These are phyloP conservation scores for Harringtonia aguacate DNA, from an alignment of 2,329 filamentous ascomycete species.

Conservation along the genomic window DNA sequence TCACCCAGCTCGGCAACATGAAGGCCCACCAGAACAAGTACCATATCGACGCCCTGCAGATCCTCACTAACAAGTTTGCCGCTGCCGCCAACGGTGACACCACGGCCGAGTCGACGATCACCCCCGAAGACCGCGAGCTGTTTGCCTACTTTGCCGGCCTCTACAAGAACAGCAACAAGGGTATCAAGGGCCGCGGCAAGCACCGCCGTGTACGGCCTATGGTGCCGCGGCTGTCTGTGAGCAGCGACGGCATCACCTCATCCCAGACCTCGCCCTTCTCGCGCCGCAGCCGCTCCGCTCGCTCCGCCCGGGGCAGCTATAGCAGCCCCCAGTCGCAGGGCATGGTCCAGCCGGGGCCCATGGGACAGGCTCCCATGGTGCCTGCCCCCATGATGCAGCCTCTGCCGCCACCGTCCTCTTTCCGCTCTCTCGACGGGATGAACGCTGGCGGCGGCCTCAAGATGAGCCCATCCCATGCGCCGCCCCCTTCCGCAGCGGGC, in stretches of 20 bases:
- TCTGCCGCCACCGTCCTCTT: no score
- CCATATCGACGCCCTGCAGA: constrained; percentile 62
- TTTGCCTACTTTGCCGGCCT: constrained; percentile 72
- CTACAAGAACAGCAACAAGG: constrained; percentile 98
- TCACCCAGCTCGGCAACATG: constrained; percentile 83
- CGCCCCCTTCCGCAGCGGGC: background rate
- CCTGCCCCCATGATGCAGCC: no score
- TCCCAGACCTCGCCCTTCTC: no score
- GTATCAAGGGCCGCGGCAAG: constrained; percentile 91
- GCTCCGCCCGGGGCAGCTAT: no score
- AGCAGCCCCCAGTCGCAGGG: no score
- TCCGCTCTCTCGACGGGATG: no score
- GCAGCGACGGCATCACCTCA: constrained; percentile 10
- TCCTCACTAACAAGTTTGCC: constrained; percentile 61
- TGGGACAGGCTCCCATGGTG: no score
- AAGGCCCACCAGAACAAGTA: constrained; percentile 97
- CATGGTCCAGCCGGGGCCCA: no score
- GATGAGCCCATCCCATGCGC: background rate
- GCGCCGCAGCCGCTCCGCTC: no score
- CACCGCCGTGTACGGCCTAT: constrained; percentile 52
- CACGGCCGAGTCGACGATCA: constrained; percentile 38
- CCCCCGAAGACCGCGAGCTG: constrained; percentile 53
- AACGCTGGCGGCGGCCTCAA: background rate
- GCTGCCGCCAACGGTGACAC: constrained; percentile 48
- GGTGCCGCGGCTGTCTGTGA: constrained; percentile 16